Conservation (phyloP, 768 basidiomycete species). For the Termitomyces sp. region DNA sequence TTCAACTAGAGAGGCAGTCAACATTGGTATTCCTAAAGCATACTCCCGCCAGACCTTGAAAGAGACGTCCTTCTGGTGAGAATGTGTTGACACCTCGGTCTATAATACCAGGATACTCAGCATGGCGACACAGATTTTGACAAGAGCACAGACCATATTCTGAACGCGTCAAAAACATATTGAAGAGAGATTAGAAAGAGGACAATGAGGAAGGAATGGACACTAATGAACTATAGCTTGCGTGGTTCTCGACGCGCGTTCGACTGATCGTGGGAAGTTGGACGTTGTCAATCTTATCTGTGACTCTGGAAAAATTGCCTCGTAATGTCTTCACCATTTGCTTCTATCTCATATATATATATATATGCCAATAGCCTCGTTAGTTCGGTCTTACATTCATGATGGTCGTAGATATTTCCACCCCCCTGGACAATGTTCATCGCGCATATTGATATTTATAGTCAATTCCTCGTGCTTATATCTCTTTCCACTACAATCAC, state of each 20-base stretch:
- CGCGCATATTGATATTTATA: background rate
- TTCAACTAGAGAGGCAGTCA: slow-evolving; percentile 54
- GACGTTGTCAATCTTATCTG: slow-evolving; percentile 25
- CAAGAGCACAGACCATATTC: slow-evolving; percentile 67
- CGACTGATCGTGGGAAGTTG: slow-evolving; percentile 32
- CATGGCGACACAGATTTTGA: background rate
- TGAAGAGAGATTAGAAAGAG: slow-evolving; percentile 12
- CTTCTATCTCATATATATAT: background rate
- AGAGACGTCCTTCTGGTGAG: slow-evolving; percentile 96
- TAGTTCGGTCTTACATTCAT: too few species aligned
- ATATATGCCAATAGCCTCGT: background rate
- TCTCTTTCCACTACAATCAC: slow-evolving; percentile 11
- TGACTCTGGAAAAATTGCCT: background rate
- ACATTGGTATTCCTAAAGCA: background rate
- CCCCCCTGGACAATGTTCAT: background rate
- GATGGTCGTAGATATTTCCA: background rate
- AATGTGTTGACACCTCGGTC: slow-evolving; percentile 99
- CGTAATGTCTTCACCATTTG: background rate
- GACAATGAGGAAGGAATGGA: slow-evolving; percentile 17
- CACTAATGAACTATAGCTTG: slow-evolving; percentile 22
- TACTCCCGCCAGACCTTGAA: slow-evolving; percentile 66
- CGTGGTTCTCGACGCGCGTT: slow-evolving; percentile 40
- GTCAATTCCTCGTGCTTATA: background rate
- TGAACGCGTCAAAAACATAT: slow-evolving; percentile 92
- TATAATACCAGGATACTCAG: slow-evolving; percentile 19